phyloP scores from a whole-genome alignment of 768 basidiomycete genomes.

The Pleurotus sapidus region DNA sequence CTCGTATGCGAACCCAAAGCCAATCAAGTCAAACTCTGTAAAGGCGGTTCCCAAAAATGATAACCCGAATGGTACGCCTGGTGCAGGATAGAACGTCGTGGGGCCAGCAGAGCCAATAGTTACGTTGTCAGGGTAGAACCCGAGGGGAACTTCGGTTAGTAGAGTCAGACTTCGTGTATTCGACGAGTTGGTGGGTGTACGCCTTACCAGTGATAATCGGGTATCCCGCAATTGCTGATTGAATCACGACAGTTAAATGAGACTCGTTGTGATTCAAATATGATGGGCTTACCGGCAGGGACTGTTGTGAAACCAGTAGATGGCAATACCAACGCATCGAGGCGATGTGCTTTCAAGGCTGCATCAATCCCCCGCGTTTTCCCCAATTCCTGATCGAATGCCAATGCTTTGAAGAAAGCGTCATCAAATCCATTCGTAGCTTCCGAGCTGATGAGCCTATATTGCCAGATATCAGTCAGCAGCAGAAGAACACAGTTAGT shows the following conservation, averaged over 20 bases:
- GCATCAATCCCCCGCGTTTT: constrained; percentile 53
- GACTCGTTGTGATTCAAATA: neutral
- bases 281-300: constrained; percentile 29
- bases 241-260: constrained; percentile 14
- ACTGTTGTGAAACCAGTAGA: constrained; percentile 33
- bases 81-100: constrained; percentile 43
- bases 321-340: constrained; percentile 55
- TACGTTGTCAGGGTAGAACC: constrained; percentile 51
- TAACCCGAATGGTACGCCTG: constrained; percentile 59
- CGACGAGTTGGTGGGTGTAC: neutral
- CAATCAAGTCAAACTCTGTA: constrained; percentile 54
- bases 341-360: constrained; percentile 37
- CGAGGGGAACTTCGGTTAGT: constrained; percentile 51
- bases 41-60: constrained; percentile 63
- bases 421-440: constrained; percentile 40
- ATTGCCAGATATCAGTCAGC: neutral
- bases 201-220: constrained; percentile 34
- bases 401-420: constrained; percentile 42
- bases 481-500: constrained; percentile 31
- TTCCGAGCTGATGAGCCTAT: constrained; percentile 35
- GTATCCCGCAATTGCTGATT: constrained; percentile 59
- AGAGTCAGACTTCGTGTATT: constrained; percentile 37
- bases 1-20: constrained; percentile 64
- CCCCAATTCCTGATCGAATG: constrained; percentile 44
- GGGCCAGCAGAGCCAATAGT: constrained; percentile 36